phyloP scores from a whole-genome alignment of 345 rosid genomes.

The Eucalyptus regnans region DNA sequence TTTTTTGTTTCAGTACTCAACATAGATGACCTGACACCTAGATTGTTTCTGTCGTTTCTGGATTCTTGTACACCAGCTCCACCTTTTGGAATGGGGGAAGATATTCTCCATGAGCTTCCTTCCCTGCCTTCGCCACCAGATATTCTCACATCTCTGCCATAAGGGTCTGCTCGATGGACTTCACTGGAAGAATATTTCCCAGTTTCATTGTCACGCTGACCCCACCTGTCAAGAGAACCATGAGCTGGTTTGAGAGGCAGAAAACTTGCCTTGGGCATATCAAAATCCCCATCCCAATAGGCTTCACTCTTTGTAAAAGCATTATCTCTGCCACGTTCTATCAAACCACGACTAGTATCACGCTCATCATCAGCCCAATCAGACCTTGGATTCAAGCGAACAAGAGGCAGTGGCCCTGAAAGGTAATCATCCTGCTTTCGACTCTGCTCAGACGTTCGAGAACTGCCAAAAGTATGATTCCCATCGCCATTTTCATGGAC shows the following conservation, averaged over 20 bases:
- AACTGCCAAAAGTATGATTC: slow-evolving; percentile 16
- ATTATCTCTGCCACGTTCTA: slow-evolving; percentile 49
- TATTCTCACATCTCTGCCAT: slow-evolving; percentile 29
- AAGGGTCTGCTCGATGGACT: slow-evolving; percentile 28
- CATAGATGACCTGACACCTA: slow-evolving; percentile 32
- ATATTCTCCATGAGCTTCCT: slow-evolving; percentile 61
- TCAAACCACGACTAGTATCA: slow-evolving; percentile 68
- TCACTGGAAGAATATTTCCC: slow-evolving; percentile 49
- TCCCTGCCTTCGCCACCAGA: slow-evolving; percentile 53
- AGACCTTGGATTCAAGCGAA: slow-evolving; percentile 75
- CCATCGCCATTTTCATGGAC: slow-evolving; percentile 24
- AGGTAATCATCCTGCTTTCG: slow-evolving; percentile 52
- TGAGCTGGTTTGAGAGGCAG: slow-evolving; percentile 52
- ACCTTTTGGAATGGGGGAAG: slow-evolving; percentile 39
- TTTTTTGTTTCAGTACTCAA: slow-evolving; percentile 37
- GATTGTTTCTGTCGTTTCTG: slow-evolving; percentile 28
- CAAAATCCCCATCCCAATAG: slow-evolving; percentile 69
- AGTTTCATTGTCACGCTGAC: slow-evolving; percentile 53
- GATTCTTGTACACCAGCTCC: slow-evolving; percentile 22
- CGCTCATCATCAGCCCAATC: slow-evolving; percentile 99
- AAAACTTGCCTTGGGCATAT: slow-evolving; percentile 49
- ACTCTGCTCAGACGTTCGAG: slow-evolving; percentile 26
- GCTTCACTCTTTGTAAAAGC: slow-evolving; percentile 52
- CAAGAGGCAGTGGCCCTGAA: slow-evolving; percentile 65
- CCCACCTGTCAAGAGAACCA: slow-evolving; percentile 38